Evolutionary conservation across 2,329 filamentous ascomycete genomes (phyloP), one percentile per base, ranked within the genome.

Genomic region (Penicillium crustosum): DNA sequence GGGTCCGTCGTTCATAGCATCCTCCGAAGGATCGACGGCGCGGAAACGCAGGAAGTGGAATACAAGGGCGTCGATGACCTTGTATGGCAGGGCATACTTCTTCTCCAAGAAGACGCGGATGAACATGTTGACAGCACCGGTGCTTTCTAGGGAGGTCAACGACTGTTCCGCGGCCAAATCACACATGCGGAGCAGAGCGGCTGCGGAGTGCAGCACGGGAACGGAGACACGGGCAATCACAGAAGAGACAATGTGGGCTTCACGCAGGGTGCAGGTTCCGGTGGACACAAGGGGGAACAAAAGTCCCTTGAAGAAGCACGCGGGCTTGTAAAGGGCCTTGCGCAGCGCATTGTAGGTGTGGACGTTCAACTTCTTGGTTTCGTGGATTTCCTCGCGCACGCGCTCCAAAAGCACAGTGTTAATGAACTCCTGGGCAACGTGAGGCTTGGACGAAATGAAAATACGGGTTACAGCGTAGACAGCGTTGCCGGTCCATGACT

Each of bases 31-130:
- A 51, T 80, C 87, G 27, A 85, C 82, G 53, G 84, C 89, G 35
- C 90, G 84, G 80, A 96, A 97, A 17, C 94, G 89, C 61, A 97
- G 76, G 76, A 99, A 99, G 76, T 99, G 93, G 79, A 97, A 97
- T 10, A 99, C 94, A 2, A 97, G 81, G 2, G 92, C 89, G 68
- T 99, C 94, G 49, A 99, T 87, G 53, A 96, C 93, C 76, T 96
- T 93, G 79, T 90, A 97, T 0, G 93, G 94, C 12, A 99, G 81
- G 0, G 94, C 94, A 68, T 99, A 97, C 72, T 95, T 95, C 83
- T 99, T 99, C 77, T 97, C 93, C 4, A 99, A 81, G 38, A 99
- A 83, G 0, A 91, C 87, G 71, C 91, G 91, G 78, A 99, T 96
- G 76, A 99, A 95, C 66, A 96, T 89, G 76, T 97, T 97, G 61